phyloP scores from a whole-genome alignment of 805 yeast genomes.

The Pichia eremophila region DNA sequence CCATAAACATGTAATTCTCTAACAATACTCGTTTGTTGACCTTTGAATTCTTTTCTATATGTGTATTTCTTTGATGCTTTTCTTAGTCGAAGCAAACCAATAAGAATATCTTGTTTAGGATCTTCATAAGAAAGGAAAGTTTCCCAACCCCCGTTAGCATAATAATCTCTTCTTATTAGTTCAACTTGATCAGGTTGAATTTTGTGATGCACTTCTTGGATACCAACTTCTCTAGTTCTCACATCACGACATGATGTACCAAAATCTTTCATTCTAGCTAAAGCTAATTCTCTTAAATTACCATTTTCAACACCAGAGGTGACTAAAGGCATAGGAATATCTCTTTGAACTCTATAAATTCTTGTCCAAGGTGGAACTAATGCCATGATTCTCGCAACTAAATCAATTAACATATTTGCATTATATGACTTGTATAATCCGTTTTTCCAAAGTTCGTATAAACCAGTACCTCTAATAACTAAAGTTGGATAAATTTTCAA shows the following conservation, averaged over 20 bases:
- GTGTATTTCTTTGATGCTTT: slow-evolving; percentile 85
- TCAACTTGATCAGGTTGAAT: slow-evolving; percentile 97
- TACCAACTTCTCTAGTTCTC: slow-evolving; percentile 96
- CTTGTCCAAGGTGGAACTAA: slow-evolving; percentile 99
- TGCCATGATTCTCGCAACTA: slow-evolving; percentile 92
- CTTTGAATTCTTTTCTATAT: slow-evolving; percentile 76
- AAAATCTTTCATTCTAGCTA: slow-evolving; percentile 96
- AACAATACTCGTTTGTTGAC: slow-evolving; percentile 86
- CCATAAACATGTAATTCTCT: slow-evolving; percentile 97
- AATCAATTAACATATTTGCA: slow-evolving; percentile 86
- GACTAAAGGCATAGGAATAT: slow-evolving; percentile 97
- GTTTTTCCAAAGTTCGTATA: slow-evolving; percentile 94
- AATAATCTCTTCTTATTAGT: slow-evolving; percentile 87
- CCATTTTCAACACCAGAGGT: slow-evolving; percentile 98
- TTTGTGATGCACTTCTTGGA: slow-evolving; percentile 95
- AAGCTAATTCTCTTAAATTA: slow-evolving; percentile 86
- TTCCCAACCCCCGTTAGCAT: slow-evolving; percentile 98
- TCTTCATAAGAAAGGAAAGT: slow-evolving; percentile 94
- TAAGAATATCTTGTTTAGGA: slow-evolving; percentile 90
- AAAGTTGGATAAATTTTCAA: slow-evolving; percentile 90
- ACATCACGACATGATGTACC: slow-evolving; percentile 95
- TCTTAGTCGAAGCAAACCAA: slow-evolving; percentile 82
- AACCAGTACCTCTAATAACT: slow-evolving; percentile 94
- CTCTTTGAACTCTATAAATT: slow-evolving; percentile 96
- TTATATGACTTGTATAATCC: slow-evolving; percentile 91